These are phyloP conservation scores for Nemania serpens DNA, from an alignment of 2,329 filamentous ascomycete species.

Conservation along the genomic window DNA sequence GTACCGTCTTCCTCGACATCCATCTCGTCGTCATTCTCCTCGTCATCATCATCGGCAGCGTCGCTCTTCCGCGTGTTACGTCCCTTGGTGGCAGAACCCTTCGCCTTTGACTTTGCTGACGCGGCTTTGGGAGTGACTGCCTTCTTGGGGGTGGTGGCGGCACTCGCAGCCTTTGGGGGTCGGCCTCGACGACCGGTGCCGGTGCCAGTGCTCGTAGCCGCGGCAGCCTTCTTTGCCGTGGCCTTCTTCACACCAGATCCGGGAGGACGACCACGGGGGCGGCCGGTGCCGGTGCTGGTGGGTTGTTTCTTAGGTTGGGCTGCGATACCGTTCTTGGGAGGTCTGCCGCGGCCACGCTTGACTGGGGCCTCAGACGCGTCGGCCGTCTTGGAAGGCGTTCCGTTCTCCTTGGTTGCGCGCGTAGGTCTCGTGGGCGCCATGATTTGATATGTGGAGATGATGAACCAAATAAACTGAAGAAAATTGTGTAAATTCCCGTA, in stretches of 20 bases:
- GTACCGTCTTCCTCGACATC: constrained; percentile 33
- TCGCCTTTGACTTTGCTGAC: constrained; percentile 28
- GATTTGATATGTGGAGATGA: not conserved
- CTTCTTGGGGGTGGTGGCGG: constrained; percentile 39
- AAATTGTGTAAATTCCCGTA: not conserved
- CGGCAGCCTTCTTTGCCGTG: constrained; percentile 29
- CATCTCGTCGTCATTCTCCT: constrained; percentile 34
- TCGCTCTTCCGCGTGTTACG: constrained; percentile 38
- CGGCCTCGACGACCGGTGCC: constrained; percentile 40
- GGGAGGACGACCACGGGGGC: constrained; percentile 54
- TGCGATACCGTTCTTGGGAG: constrained; percentile 46
- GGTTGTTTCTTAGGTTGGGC: constrained; percentile 43
- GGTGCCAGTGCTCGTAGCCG: constrained; percentile 23
- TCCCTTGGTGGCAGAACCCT: constrained; percentile 29
- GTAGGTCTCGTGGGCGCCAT: constrained; percentile 37
- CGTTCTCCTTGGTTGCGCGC: constrained; percentile 32
- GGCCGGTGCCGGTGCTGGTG: constrained; percentile 39
- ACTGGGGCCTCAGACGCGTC: constrained; percentile 33
- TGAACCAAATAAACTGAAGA: not conserved
- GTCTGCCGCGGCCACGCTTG: constrained; percentile 47
- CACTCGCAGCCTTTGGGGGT: constrained; percentile 40
- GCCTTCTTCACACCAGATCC: constrained; percentile 45
- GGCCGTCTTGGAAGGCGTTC: constrained; percentile 27
- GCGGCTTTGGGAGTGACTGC: constrained; percentile 31
- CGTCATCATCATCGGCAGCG: constrained; percentile 36